A percentile compares a stretch with the other conserved stretches of the same genome.
Evolutionary conservation across 352 stramenopile genomes (phyloP).

Genomic region (Phytophthora constricta): DNA sequence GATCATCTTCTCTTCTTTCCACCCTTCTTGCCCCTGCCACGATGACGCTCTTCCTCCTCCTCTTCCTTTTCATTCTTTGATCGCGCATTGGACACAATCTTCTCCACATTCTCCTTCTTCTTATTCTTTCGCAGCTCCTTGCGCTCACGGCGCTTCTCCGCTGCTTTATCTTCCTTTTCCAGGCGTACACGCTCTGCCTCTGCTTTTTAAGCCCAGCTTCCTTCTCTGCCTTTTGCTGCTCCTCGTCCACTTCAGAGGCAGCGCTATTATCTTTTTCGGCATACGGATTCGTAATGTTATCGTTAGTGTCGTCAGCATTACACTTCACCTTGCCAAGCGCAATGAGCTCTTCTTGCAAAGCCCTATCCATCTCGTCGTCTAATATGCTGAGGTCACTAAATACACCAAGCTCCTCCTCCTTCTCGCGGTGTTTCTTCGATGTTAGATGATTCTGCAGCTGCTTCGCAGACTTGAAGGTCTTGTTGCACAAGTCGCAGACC

Average conservation of each 20-base stretch:
- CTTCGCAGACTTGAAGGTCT: constrained; percentile 86
- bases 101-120: constrained; percentile 82
- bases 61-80: constrained; percentile 52
- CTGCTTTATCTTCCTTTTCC: constrained; percentile 81
- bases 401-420: constrained; percentile 74
- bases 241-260: constrained; percentile 11
- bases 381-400: constrained; percentile 58
- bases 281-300: not conserved
- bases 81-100: constrained; percentile 55
- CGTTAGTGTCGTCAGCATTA: constrained; percentile 3
- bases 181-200: constrained; percentile 60
- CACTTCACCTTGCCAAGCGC: constrained; percentile 43
- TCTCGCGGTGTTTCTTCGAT: constrained; percentile 86
- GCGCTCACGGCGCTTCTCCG: constrained; percentile 78
- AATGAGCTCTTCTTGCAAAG: constrained; percentile 63
- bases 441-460: constrained; percentile 82
- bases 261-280: constrained; percentile 19
- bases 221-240: constrained; percentile 43
- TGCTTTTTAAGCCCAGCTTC: constrained; percentile 37
- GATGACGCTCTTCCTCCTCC: constrained; percentile 37
- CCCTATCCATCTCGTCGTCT: constrained; percentile 69
- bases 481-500: constrained; percentile 81
- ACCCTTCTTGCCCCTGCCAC: constrained; percentile 45
- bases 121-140: constrained; percentile 86
- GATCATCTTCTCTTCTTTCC: constrained; percentile 41